Base-by-base conservation (phyloP, 2,329 filamentous ascomycete species). In the Lithohypha guttulata region DNA sequence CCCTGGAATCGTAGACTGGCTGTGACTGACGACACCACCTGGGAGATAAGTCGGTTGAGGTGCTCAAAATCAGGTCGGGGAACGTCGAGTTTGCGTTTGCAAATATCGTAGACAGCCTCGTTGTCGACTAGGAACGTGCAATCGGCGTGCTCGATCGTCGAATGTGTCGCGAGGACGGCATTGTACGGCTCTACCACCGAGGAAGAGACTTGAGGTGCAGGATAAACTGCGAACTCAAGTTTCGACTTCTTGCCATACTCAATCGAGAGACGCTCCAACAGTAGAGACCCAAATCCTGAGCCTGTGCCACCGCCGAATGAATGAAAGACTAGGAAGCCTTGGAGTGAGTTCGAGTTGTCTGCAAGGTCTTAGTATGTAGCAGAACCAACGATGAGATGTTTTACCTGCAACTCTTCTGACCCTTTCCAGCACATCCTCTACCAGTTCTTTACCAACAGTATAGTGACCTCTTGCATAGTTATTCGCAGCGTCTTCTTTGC, bases 401-500 rank as follows among this genome's bases (percentile, higher is more conserved):
- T 33, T 61, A 77, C 74, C 73, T 57, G 70, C 69, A 51, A 80
- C 71, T 50, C 74, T 72, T 50, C 75, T 73, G 52, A 80, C 70
- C 52, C 73, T 73, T 51, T 79, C 75, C 54, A 78, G 67, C 42
- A 79, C 75, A 40, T 63, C 68, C 53, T 79, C 75, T 43, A 77
- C 68, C 51, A 79, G 66, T 56, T 79, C 76, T 62, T 79, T 80
- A 53, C 76, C 76, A 53, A 79, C 71, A 30, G 76, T 80, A 59
- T 80, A 80, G 61, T 80, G 76, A 45, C 76, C 76, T 61, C 76
- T 71, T 47, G 76, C 76, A 63, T 80, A 80, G 62, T 79, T 79
- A 59, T 79, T 80, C 51, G 76, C 75, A 43, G 76, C 76, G 62
- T 80, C 76, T 57, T 80, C 76, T 61, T 79, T 79, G 52, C 76